Base-by-base conservation (phyloP, 164 flowering plant genomes). In the Akebia trifoliata region DNA sequence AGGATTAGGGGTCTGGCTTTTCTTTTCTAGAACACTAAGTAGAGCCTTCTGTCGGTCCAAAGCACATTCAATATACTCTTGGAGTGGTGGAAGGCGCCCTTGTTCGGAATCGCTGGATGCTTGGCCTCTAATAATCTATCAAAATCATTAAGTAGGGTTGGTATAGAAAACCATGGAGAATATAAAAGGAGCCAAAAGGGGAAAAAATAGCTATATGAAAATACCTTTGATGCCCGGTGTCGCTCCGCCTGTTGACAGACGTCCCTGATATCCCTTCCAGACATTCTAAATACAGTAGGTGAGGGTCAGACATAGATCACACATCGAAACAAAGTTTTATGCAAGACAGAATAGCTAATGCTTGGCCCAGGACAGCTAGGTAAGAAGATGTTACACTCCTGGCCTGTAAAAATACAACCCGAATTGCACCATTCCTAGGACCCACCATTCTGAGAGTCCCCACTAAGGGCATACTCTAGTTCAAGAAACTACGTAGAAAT, bases 161-260 rank as follows among this genome's bases (percentile, higher is more conserved):
- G 14, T 25, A 8, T 11, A 4, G 5, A 2, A 10, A 32, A 6
- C 8, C 0, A 11, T n/a, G n/a, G 20, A 12, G 6, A 8, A 21
- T 14, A 51, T 6, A 3, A 15, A 20, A 17, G 3, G 7, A 2
- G 26, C 25, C 35, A n/a, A n/a, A 50, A 14, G 10, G 17, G 24
- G 20, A 7, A 26, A 18, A 4, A 26, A 0, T 4, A 6, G 45
- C 29, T 32, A 46, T 14, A 24, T 39, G 39, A 15, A 15, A 29
- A 56, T 72, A 86, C 98, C 96, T 86, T 92, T 61, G 98, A 85
- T 45, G 99, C 99, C 99, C 99, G 87, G n/a, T 70, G 81, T 12
- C 99, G 72, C 69, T 93, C 99, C 15, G 99, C 96, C 73, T 87
- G 94, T 63, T 85, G 98, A 52, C 98, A 93, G 1, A 87, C 80